Conservation (phyloP, 1,284 basidiomycete species). For the Trichosporon asahii region DNA sequence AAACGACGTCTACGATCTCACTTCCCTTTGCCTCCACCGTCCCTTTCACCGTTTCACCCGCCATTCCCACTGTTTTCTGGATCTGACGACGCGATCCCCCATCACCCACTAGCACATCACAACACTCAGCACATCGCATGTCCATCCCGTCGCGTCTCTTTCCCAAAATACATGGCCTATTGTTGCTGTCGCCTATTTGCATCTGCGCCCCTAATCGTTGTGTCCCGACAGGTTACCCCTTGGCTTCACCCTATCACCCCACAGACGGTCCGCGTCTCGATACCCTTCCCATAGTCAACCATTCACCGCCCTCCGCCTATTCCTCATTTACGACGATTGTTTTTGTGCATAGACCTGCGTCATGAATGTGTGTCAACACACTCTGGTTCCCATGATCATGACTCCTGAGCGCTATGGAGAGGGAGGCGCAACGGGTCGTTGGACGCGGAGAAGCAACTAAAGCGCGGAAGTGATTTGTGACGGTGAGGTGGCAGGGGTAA, state of each 20-base stretch:
- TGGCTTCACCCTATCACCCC: not conserved
- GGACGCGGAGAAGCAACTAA: not conserved
- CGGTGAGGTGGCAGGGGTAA: not conserved
- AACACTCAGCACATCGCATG: slow-evolving; percentile 6
- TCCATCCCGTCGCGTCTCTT: slow-evolving; percentile 6
- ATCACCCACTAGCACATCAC: slow-evolving; percentile 8
- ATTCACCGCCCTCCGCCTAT: not conserved
- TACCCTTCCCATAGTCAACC: slow-evolving; percentile 3
- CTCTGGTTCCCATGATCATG: not conserved
- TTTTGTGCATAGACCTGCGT: slow-evolving; percentile 7
- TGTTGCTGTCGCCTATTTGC: slow-evolving; percentile 15
- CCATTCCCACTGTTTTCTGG: not conserved
- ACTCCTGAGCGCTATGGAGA: not conserved
- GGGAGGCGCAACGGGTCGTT: not conserved
- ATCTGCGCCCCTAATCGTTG: slow-evolving; percentile 18
- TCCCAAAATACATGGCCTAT: not conserved
- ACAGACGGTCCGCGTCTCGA: not conserved
- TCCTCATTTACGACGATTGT: slow-evolving; percentile 1
- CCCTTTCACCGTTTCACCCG: slow-evolving; percentile 4
- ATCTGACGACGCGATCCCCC: not conserved
- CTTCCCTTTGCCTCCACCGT: slow-evolving; percentile 9
- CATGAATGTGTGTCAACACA: slow-evolving; percentile 11
- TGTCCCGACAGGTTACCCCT: slow-evolving; percentile 10
- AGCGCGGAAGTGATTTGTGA: slow-evolving; percentile 1
- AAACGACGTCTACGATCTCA: not conserved